These are phyloP conservation scores for Pistacia integerrima DNA, from an alignment of 345 rosid genomes.

Conservation along the genomic window DNA sequence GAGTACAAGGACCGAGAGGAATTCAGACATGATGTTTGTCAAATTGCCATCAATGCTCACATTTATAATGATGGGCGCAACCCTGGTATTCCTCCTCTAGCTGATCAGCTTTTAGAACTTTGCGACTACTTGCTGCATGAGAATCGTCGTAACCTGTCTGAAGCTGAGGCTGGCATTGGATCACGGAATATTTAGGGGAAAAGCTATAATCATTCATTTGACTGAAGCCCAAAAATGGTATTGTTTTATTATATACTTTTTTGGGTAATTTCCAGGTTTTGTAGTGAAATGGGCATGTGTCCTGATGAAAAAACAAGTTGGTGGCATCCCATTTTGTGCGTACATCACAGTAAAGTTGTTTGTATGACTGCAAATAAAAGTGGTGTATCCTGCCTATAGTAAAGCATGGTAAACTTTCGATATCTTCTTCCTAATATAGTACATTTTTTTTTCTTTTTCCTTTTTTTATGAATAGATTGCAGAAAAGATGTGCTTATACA, in stretches of 20 bases:
- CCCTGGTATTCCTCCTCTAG: slow-evolving; percentile 91
- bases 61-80: slow-evolving; percentile 75
- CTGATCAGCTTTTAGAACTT: slow-evolving; percentile 90
- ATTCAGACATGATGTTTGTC: slow-evolving; percentile 91
- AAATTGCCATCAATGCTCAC: slow-evolving; percentile 80
- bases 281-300: neutral
- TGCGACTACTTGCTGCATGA: slow-evolving; percentile 77
- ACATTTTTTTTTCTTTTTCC: neutral
- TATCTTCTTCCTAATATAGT: neutral
- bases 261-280: neutral
- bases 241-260: neutral
- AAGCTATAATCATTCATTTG: neutral
- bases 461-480: neutral
- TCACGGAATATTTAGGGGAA: slow-evolving; percentile 26
- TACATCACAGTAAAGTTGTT: neutral
- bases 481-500: no score
- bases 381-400: neutral
- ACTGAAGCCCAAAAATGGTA: neutral
- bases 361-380: neutral
- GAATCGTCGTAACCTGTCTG: slow-evolving; percentile 38
- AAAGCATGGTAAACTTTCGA: neutral
- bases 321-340: neutral
- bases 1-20: slow-evolving; percentile 68
- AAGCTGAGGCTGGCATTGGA: slow-evolving; percentile 73
- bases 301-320: neutral